Evolutionary conservation across 345 rosid genomes (phyloP), one percentile per base, ranked within the genome.

Genomic region (Camelina hispida): DNA sequence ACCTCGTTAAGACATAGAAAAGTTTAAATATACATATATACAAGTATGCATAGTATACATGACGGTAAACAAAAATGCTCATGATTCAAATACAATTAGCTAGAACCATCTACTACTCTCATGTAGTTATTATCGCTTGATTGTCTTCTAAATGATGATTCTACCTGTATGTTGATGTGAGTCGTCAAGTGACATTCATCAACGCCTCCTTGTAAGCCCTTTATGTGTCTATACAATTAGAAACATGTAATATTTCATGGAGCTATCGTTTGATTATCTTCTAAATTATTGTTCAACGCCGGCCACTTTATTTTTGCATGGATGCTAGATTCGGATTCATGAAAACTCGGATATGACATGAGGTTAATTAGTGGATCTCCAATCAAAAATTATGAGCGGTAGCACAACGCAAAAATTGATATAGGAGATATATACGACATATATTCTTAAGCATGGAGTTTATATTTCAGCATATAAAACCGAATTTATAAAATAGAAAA

Each of bases 401-500:
- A 15, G 2, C 35, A 6, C 35, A 32, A 32, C 42, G 9, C 12
- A 38, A 38, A 28, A 28, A 28, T 28, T 28, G 17, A 6, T 46
- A 46, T 37, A 71, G 14, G 25, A 38, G 15, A 51, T 23, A 42
- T 13, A 12, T 4, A 16, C n/a, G n/a, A 23, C 16, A 64, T 30
- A 18, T 32, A 43, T 16, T 37, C 37, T 38, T 48, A 68, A 75
- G 50, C 23, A 12, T 57, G 30, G 59, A 47, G 50, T 23, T 62
- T 25, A 2, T 65, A 4, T 65, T 65, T 64, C 40, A 55, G 56
- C 32, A 44, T 22, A 46, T 4, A 68, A 16, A 76, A 69, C 13
- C 30, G n/a, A 69, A 7, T 17, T 47, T 52, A 64, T 12, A 68
- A 12, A 46, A 35, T 62, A 17, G 47, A 22, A 54, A 57, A 82